Conservation (phyloP, 768 basidiomycete genomes). For the Termitomyces sp. region DNA sequence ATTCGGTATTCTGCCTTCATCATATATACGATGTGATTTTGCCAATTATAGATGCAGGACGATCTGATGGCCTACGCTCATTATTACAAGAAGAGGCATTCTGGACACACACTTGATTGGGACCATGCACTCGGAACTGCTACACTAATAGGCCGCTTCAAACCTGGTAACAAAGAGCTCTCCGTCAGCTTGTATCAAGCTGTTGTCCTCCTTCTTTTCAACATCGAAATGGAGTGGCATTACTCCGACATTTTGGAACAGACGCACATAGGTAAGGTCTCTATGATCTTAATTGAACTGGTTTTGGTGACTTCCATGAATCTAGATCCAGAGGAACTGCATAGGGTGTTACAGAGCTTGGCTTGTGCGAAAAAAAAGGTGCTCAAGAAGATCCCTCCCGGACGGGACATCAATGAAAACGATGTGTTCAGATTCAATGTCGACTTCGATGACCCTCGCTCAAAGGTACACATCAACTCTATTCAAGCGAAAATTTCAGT, state of each 20-base stretch:
- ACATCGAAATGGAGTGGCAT: constrained; percentile 51
- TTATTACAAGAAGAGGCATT: constrained; percentile 79
- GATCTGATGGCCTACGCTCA: constrained; percentile 55
- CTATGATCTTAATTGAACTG: not conserved
- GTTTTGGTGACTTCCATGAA: constrained; percentile 17
- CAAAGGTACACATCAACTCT: constrained; percentile 89
- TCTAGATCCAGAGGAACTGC: constrained; percentile 65
- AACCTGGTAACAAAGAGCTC: constrained; percentile 71
- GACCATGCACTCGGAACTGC: constrained; percentile 84
- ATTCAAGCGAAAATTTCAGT: constrained; percentile 94
- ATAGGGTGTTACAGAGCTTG: constrained; percentile 86
- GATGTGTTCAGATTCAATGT: constrained; percentile 83
- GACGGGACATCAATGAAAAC: constrained; percentile 67
- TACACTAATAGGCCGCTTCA: constrained; percentile 67
- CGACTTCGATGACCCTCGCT: constrained; percentile 71
- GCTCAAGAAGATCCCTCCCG: constrained; percentile 70
- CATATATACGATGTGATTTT: constrained; percentile 4
- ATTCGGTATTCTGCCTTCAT: constrained; percentile 3
- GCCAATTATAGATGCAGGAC: constrained; percentile 55
- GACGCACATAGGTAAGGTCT: constrained; percentile 64
- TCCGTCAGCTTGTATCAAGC: constrained; percentile 90
- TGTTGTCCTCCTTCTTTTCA: constrained; percentile 82
- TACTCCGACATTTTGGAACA: constrained; percentile 64
- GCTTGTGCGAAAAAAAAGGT: constrained; percentile 90
- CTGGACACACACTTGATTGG: constrained; percentile 75